Evolutionary conservation across 176 grass and related monocot genomes (phyloP).

Genomic region (Neostapfia colusana): DNA sequence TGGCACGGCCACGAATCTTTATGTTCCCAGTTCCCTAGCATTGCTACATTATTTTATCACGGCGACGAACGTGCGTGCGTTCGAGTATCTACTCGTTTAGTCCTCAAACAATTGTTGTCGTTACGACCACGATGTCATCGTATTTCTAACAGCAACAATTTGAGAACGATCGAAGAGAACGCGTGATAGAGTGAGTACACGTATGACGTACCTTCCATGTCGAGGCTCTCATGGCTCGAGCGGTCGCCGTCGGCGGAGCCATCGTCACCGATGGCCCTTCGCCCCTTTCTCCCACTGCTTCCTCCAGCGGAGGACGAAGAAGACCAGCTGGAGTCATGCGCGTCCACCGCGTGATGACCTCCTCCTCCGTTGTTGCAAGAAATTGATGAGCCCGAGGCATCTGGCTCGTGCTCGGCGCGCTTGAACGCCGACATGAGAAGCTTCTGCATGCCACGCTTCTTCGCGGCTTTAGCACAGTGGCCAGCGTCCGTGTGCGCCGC

Average conservation of each 20-base stretch:
- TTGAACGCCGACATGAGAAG: conserved; percentile 24
- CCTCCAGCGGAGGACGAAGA: conserved; percentile 19
- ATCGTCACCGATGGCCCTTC: not conserved
- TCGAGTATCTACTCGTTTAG: not conserved
- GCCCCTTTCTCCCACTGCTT: conserved; percentile 30
- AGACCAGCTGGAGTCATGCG: conserved; percentile 11
- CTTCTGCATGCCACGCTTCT: conserved; percentile 28
- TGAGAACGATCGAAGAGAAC: too few species aligned
- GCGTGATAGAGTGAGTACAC: not conserved
- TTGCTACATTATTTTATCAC: not conserved
- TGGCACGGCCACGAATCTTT: not conserved
- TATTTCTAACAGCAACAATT: too few species aligned
- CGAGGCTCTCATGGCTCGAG: conserved; percentile 15
- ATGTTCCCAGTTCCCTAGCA: not conserved
- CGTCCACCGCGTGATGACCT: not conserved
- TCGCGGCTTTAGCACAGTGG: not conserved
- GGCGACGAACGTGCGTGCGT: not conserved
- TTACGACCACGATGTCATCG: too few species aligned
- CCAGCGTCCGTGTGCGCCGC: not conserved
- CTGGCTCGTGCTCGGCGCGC: not conserved
- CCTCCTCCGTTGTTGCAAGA: too few species aligned
- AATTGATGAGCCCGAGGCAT: not conserved
- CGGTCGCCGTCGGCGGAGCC: conserved; percentile 15
- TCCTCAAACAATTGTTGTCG: too few species aligned
- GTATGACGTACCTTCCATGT: not conserved